Evolutionary conservation across 441 rosid species (phyloP).

Genomic region (Bocquillonia castaneifolia): DNA sequence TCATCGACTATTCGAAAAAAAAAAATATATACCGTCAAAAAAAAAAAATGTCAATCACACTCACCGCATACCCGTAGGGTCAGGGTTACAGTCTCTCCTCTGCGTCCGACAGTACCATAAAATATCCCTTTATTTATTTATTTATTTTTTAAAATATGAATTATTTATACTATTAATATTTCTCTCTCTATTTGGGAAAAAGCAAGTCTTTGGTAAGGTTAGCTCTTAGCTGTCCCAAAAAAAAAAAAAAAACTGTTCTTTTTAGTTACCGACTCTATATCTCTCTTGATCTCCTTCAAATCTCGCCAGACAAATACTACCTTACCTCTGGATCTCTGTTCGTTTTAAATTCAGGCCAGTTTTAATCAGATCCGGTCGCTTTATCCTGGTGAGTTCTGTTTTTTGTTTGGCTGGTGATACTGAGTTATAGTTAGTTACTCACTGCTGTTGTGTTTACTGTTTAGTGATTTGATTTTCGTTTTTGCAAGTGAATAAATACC

Average conservation of each 20-base stretch:
- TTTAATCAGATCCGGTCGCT: not conserved
- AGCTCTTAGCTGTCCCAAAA: constrained; percentile 37
- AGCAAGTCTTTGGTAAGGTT: constrained; percentile 20
- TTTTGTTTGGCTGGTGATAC: too few species aligned
- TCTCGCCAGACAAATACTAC: not conserved
- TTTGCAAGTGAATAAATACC: not conserved
- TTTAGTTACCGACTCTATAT: constrained; percentile 11
- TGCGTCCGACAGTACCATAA: constrained; percentile 12
- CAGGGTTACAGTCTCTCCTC: constrained; percentile 3
- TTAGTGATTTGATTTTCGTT: constrained; percentile 11
- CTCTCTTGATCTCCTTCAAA: not conserved
- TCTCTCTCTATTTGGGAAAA: constrained; percentile 1
- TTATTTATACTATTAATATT: not conserved
- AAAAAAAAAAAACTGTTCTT: not conserved
- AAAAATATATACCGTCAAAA: not conserved
- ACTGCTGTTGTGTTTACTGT: constrained; percentile 20
- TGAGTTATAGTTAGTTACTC: too few species aligned
- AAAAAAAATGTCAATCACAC: not conserved
- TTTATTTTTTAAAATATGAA: not conserved
- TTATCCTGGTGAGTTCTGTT: constrained; percentile 4
- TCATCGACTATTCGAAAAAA: not conserved
- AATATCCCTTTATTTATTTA: not conserved
- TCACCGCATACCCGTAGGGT: not conserved
- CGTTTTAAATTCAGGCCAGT: constrained; percentile 27
- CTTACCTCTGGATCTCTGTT: not conserved